Evolutionary conservation across 1,284 basidiomycete species (phyloP).

Genomic region (Lignosus rhinocerotis): DNA sequence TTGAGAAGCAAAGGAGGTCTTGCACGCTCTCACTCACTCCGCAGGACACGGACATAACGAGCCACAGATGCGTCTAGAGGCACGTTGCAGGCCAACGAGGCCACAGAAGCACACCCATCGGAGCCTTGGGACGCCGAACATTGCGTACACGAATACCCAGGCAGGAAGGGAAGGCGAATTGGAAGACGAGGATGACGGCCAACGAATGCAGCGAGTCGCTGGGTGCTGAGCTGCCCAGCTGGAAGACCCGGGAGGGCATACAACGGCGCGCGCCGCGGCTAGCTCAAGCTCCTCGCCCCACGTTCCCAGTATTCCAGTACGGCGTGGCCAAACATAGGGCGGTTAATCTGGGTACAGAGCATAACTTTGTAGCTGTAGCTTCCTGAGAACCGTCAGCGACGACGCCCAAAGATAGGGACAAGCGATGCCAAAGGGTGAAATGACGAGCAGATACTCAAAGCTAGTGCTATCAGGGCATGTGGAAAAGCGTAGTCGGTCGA

Average conservation of each 20-base stretch:
- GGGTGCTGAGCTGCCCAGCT: background rate
- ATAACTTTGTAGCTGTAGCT: background rate
- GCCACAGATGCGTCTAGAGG: constrained; percentile 5
- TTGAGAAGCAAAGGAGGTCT: constrained; percentile 13
- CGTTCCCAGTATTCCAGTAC: background rate
- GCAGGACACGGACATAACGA: constrained; percentile 18
- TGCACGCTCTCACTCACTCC: constrained; percentile 8
- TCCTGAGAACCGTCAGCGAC: background rate
- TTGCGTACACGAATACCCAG: background rate
- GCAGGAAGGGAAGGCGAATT: background rate
- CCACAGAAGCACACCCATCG: constrained; percentile 11
- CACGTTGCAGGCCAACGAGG: constrained; percentile 10
- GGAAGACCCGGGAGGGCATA: background rate
- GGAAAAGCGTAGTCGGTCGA: constrained; percentile 1
- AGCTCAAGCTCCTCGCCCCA: background rate
- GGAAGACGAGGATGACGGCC: background rate
- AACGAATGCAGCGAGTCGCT: background rate
- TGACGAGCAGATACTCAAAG: background rate
- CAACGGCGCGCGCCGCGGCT: background rate
- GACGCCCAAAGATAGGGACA: constrained; percentile 20
- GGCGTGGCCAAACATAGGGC: background rate
- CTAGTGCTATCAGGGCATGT: background rate
- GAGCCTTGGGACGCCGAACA: constrained; percentile 4
- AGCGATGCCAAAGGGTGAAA: constrained; percentile 1
- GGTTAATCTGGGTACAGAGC: background rate